A percentile compares a stretch with the other conserved stretches of the same genome.
Conservation (phyloP, 2,329 filamentous ascomycete species). For the Colletotrichum liriopes region DNA sequence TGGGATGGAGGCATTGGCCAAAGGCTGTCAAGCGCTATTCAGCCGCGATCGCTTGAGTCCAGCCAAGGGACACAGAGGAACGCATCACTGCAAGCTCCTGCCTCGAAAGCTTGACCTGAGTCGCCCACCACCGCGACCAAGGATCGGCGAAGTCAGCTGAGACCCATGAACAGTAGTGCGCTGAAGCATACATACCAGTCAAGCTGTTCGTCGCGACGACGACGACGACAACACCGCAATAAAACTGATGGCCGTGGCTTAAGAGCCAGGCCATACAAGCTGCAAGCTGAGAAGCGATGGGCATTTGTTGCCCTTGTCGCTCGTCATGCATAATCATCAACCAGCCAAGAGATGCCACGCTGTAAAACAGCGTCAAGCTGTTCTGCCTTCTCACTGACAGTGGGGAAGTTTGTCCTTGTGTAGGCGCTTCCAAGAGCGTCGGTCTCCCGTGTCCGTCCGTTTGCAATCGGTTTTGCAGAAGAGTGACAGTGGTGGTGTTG, state of each 20-base stretch:
- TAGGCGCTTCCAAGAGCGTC: background rate
- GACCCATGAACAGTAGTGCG: constrained; percentile 18
- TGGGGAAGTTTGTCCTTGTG: background rate
- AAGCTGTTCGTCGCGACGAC: constrained; percentile 8
- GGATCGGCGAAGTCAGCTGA: constrained; percentile 23
- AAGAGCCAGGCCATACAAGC: background rate
- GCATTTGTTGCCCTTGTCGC: background rate
- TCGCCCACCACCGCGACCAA: background rate
- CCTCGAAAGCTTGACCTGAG: background rate
- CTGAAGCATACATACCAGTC: constrained; percentile 5
- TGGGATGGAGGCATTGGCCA: background rate
- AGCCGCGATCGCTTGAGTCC: background rate
- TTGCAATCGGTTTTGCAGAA: background rate
- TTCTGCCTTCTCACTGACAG: background rate
- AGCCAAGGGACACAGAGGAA: background rate
- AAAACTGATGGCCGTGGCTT: constrained; percentile 7
- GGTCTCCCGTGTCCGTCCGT: background rate
- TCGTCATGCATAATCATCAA: background rate
- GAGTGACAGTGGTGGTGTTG: background rate
- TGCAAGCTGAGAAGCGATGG: background rate
- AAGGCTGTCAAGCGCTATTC: background rate
- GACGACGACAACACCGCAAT: background rate
- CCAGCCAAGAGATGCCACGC: background rate
- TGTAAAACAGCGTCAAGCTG: background rate
- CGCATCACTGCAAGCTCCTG: background rate